These are phyloP conservation scores for Blechomonas ayalai DNA, from an alignment of 208 protist species.

Conservation along the genomic window DNA sequence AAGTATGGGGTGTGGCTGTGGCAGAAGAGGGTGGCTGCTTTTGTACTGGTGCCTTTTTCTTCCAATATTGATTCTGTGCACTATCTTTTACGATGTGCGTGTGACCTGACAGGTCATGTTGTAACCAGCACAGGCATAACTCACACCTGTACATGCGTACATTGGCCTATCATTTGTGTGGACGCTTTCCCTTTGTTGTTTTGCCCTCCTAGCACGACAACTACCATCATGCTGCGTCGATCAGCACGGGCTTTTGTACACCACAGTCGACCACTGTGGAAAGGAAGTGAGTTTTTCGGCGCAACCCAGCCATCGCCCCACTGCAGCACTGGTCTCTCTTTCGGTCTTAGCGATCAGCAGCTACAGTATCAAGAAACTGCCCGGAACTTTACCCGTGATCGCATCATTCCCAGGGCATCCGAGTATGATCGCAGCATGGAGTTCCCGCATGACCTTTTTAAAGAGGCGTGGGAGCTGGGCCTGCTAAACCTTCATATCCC, in stretches of 20 bases:
- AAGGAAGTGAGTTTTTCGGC: slow-evolving; percentile 20
- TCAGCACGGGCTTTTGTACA: not conserved
- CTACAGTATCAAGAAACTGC: slow-evolving; percentile 63
- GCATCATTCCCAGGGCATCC: slow-evolving; percentile 65
- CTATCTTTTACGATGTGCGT: too few species aligned
- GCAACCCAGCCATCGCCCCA: slow-evolving; percentile 16
- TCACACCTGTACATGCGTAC: too few species aligned
- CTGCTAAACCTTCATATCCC: slow-evolving; percentile 83
- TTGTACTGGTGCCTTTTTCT: too few species aligned
- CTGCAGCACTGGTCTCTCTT: slow-evolving; percentile 30
- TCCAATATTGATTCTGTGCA: too few species aligned
- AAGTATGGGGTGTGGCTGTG: too few species aligned
- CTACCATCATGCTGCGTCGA: slow-evolving; percentile 13
- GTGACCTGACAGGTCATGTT: too few species aligned
- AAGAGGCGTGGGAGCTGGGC: slow-evolving; percentile 80
- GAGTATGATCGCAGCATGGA: slow-evolving; percentile 66
- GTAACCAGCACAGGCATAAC: too few species aligned
- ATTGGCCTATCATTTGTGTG: too few species aligned
- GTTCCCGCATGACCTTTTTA: slow-evolving; percentile 70
- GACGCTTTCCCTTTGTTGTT: too few species aligned
- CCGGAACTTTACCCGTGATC: slow-evolving; percentile 66
- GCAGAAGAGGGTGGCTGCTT: too few species aligned
- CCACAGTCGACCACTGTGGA: slow-evolving; percentile 2
- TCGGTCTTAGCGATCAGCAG: slow-evolving; percentile 79
- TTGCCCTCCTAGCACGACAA: too few species aligned